These are phyloP conservation scores for Lactarius hengduanensis DNA, from an alignment of 768 basidiomycete genomes.

Conservation along the genomic window DNA sequence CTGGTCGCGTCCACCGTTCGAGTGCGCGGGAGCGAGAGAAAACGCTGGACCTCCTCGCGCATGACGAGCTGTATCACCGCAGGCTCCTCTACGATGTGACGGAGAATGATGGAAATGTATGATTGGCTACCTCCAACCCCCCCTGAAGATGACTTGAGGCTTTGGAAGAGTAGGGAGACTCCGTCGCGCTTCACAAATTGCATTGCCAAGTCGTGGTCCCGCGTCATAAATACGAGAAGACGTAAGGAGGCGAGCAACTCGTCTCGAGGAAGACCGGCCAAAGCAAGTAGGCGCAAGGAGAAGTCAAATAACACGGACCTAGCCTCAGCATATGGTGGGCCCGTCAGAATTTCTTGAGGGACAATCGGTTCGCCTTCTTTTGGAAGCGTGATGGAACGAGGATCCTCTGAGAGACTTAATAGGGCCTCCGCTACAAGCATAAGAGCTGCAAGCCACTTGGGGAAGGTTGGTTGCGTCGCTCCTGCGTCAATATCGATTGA, in stretches of 20 bases:
- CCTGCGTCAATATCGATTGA: constrained; percentile 53
- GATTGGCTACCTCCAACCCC: constrained; percentile 65
- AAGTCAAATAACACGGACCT: constrained; percentile 71
- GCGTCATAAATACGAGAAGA: constrained; percentile 80
- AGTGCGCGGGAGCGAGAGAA: constrained; percentile 71
- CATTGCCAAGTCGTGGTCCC: constrained; percentile 60
- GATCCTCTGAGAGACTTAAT: constrained; percentile 72
- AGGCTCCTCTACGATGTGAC: constrained; percentile 85
- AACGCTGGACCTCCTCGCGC: constrained; percentile 78
- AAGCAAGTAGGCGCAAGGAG: constrained; percentile 65
- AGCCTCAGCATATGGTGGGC: constrained; percentile 61
- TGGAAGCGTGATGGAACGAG: constrained; percentile 61
- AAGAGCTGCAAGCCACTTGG: constrained; percentile 86
- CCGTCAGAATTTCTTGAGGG: constrained; percentile 50
- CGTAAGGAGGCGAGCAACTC: constrained; percentile 81
- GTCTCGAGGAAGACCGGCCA: constrained; percentile 67
- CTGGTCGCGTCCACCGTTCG: constrained; percentile 64
- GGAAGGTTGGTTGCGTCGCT: constrained; percentile 54
- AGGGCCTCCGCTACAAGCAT: constrained; percentile 85
- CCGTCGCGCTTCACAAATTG: constrained; percentile 71
- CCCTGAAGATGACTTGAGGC: constrained; percentile 57
- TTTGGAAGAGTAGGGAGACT: constrained; percentile 59
- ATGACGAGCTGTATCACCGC: constrained; percentile 66
- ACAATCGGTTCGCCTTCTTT: constrained; percentile 66
- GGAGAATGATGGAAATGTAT: constrained; percentile 84